A percentile compares a stretch with the other conserved stretches of the same genome.
phyloP scores from a whole-genome alignment of 2,329 filamentous ascomycete genomes.

The Ilyonectria sp. region DNA sequence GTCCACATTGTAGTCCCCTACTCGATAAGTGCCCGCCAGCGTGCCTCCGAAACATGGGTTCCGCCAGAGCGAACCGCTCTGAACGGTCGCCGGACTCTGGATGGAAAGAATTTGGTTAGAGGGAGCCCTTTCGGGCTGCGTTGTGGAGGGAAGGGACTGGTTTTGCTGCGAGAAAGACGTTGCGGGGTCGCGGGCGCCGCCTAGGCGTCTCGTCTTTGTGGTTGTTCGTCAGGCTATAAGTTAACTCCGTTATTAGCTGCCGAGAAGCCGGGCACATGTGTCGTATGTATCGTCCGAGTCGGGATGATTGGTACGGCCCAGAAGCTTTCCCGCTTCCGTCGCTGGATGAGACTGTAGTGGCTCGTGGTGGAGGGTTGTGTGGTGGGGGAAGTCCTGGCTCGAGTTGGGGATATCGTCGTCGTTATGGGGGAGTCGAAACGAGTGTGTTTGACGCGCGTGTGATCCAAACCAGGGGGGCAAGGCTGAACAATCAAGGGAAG shows the following conservation, averaged over 20 bases:
- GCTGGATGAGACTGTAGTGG: conserved; percentile 44
- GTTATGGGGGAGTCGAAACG: conserved; percentile 42
- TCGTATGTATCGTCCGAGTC: conserved; percentile 34
- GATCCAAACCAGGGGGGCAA: conserved; percentile 35
- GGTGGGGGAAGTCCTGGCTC: conserved; percentile 39
- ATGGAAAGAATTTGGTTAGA: conserved; percentile 71
- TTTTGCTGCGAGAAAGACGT: conserved; percentile 45
- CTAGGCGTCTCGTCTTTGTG: conserved; percentile 40
- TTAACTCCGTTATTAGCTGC: conserved; percentile 45
- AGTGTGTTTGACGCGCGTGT: conserved; percentile 42
- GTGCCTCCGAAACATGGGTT: conserved; percentile 80
- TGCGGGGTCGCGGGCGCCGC: conserved; percentile 46
- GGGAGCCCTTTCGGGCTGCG: conserved; percentile 69
- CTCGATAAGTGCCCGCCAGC: conserved; percentile 82
- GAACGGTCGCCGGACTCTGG: conserved; percentile 77
- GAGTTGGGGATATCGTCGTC: conserved; percentile 41
- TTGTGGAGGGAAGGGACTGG: conserved; percentile 50
- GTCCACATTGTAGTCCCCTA: conserved; percentile 82
- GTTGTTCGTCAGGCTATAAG: conserved; percentile 45
- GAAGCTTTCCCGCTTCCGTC: conserved; percentile 49
- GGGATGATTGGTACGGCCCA: conserved; percentile 45
- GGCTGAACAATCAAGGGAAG: conserved; percentile 39
- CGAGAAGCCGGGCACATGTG: conserved; percentile 47
- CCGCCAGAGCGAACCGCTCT: conserved; percentile 84
- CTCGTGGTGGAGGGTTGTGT: conserved; percentile 43